These are phyloP conservation scores for Nigrospora osmanthi DNA, from an alignment of 2,329 filamentous ascomycete species.

Conservation along the genomic window DNA sequence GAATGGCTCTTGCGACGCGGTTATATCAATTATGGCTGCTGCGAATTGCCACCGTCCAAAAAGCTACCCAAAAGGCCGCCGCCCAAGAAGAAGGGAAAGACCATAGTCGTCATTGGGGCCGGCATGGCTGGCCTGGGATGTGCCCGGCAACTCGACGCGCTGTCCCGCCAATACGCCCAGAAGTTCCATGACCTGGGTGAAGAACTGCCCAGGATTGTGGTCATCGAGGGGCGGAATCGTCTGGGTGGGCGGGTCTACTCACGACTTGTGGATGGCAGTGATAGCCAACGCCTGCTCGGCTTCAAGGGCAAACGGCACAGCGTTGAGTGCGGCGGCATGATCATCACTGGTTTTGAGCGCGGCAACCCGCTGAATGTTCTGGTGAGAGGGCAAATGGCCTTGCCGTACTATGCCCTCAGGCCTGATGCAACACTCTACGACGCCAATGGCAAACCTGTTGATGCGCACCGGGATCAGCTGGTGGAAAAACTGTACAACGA, in stretches of 20 bases:
- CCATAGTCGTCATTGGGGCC: conserved; percentile 80
- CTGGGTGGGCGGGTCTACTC: conserved; percentile 94
- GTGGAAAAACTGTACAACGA: conserved; percentile 94
- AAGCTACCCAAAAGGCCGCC: conserved; percentile 29
- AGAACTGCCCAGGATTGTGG: conserved; percentile 62
- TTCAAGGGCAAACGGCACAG: conserved; percentile 61
- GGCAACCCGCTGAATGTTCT: conserved; percentile 92
- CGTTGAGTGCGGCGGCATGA: conserved; percentile 96
- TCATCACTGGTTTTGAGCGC: conserved; percentile 92
- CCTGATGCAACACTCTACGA: conserved; percentile 87
- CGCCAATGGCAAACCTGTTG: conserved; percentile 67
- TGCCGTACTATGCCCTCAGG: conserved; percentile 77
- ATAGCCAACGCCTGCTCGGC: conserved; percentile 37
- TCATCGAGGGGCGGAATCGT: conserved; percentile 80
- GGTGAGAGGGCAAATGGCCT: conserved; percentile 79
- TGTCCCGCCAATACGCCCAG: conserved; percentile 73
- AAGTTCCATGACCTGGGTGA: conserved; percentile 58
- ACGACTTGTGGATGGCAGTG: conserved; percentile 55
- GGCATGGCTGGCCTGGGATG: conserved; percentile 92
- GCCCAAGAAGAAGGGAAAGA: conserved; percentile 52
- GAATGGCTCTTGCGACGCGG: conserved; percentile 87
- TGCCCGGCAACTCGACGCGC: conserved; percentile 80
- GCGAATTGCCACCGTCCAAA: conserved; percentile 54
- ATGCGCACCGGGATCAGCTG: conserved; percentile 68
- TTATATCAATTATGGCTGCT: conserved; percentile 95